These are phyloP conservation scores for Infundibulicybe gibba DNA, from an alignment of 768 basidiomycete species.

Conservation along the genomic window DNA sequence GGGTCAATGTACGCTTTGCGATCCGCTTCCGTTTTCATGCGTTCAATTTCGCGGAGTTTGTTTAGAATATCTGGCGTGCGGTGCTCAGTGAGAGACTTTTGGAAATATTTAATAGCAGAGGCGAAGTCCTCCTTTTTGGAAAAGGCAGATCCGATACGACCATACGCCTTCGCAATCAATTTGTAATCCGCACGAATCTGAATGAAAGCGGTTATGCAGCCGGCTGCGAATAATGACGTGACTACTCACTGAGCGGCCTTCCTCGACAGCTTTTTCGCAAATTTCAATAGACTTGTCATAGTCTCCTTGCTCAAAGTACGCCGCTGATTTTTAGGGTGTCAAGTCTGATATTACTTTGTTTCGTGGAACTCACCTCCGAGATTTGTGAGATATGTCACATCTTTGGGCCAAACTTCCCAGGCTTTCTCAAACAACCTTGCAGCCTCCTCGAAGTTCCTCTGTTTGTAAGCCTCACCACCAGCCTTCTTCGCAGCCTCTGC, in stretches of 20 bases:
- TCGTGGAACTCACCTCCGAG: conserved; percentile 56
- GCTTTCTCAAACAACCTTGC: conserved; percentile 76
- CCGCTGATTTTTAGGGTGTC: conserved; percentile 47
- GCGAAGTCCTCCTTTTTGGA: conserved; percentile 71
- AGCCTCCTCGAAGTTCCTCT: conserved; percentile 77
- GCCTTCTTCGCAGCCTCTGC: conserved; percentile 78
- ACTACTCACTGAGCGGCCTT: conserved; percentile 69
- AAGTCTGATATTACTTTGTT: not conserved
- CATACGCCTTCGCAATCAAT: conserved; percentile 90
- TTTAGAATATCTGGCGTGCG: conserved; percentile 90
- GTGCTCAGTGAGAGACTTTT: conserved; percentile 94
- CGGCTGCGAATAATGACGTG: not conserved
- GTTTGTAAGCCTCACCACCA: conserved; percentile 83
- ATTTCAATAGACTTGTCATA: conserved; percentile 88
- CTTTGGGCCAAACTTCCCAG: conserved; percentile 92
- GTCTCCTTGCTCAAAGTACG: conserved; percentile 90
- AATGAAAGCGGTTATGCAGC: conserved; percentile 3
- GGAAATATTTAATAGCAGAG: conserved; percentile 85
- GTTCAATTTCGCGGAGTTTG: conserved; percentile 86
- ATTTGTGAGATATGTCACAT: conserved; percentile 92
- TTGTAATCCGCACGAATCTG: conserved; percentile 92
- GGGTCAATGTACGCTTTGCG: conserved; percentile 86
- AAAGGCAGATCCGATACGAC: conserved; percentile 85
- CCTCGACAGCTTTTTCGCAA: conserved; percentile 95
- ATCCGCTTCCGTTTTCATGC: conserved; percentile 71